Base-by-base conservation (phyloP, 192 early-diverging fungal genomes). In the Umbelopsis isabellina region DNA sequence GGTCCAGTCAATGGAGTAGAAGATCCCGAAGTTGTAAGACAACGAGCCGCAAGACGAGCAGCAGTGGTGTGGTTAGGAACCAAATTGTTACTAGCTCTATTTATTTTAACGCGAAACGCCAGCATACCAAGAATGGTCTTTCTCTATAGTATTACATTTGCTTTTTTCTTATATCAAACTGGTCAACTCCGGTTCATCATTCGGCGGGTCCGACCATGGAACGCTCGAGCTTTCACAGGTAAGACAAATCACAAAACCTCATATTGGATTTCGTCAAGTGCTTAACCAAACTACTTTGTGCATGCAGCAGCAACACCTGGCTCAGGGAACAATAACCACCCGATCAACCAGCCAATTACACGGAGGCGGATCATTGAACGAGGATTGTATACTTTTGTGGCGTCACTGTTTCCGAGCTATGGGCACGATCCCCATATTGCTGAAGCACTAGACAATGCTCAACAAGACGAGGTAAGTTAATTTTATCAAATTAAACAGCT, bases 131-230 rank as follows among this genome's bases (percentile, higher is more conserved):
- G 85, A 46, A 79, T 91, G 30, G 69, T 90, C 10, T 65, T 89
- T 0, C 74, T 91, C 27, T 79, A 89, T 70, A 50, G 85, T 46
- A 72, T 76, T 11, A 87, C 89, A 1, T 49, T 90, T 5, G 80
- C 85, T 13, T 80, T 89, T 49, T 91, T 89, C 61, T 53, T 91
- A 73, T 82, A 85, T 52, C 85, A 87, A 74, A 87, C 85, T 9
- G 85, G 85, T 13, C 75, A 83, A 61, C 79, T 87, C 20, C 73
- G 83, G 8, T 75, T 85, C 51, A 82, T 83, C 4, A 30, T 78
- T 44, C 71, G 61, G 13, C 55, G 76, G n/a, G 72, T 78, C 8
- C 48, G 52, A 23, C 55, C 55, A n/a, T 61, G 55, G 55, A 33
- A 61, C 55, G 13, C 55, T 41, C 37, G 37, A 41, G 37, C 37